Evolutionary conservation across 208 protist genomes (phyloP), one percentile per base, ranked within the genome.

Genomic region (Porcisia deanei): DNA sequence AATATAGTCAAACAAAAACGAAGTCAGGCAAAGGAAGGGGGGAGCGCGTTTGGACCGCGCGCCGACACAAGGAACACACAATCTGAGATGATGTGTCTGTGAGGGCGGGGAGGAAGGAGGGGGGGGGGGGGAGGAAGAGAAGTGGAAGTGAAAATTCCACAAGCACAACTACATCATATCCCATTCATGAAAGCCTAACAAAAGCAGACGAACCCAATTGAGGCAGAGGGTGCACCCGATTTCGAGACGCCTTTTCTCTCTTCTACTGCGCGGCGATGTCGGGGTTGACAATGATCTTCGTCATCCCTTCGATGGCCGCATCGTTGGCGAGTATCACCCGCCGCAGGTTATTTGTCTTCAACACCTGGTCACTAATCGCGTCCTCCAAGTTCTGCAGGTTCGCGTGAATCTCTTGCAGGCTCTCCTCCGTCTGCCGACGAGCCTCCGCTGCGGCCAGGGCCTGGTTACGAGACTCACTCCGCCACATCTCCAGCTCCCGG

Each of bases 401-500:
- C 9, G 88, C 90, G 43, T 94, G 85, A 5, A 96, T 85, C 69
- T 92, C 90, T 77, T 94, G 91, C 52, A 97, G 73, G 73, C 88
- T 93, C 75, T 96, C 91, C 77, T 89, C 86, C 65, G 93, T 97
- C 79, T 94, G 87, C 37, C 91, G 88, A 14, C 83, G 82, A 0
- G 93, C 93, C 58, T 97, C 91, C 9, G 88, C 80, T 0, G 93
- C 93, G 30, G 91, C 91, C 25, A 95, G 72, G 12, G 88, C 87
- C 79, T 97, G 93, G 52, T 66, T 94, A 49, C 93, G 90, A 47
- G 93, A 88, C 82, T 97, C 91, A 37, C 86, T 90, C 49, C 93
- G 88, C 93, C 93, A 97, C 91, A 93, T 96, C 69, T 97, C 93
- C 43, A 97, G 75, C 80, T 97, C 93, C 6, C 93, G 85, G 16